phyloP scores from a whole-genome alignment of 805 yeast species.

The Saturnispora hagleri region DNA sequence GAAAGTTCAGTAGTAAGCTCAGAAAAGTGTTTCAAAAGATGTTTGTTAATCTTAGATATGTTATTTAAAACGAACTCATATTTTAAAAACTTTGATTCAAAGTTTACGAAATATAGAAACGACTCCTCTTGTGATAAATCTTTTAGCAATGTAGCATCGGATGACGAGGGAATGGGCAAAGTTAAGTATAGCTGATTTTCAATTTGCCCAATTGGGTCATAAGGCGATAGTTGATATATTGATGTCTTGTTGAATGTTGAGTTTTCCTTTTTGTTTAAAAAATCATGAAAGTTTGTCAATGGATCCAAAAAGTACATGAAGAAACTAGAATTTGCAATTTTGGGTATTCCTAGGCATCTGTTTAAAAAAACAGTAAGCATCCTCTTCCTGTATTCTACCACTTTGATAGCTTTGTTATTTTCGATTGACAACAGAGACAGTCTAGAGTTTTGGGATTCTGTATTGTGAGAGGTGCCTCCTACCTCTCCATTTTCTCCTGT shows the following conservation, averaged over 20 bases:
- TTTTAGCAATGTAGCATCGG: conserved; percentile 20
- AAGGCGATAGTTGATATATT: conserved; percentile 51
- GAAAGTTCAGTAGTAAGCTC: conserved; percentile 41
- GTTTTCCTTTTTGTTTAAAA: conserved; percentile 46
- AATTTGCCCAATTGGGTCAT: conserved; percentile 44
- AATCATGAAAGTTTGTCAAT: conserved; percentile 76
- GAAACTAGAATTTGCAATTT: conserved; percentile 48
- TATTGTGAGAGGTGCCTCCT: not conserved
- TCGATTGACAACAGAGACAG: not conserved
- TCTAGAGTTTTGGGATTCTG: not conserved
- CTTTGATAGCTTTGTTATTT: conserved; percentile 11
- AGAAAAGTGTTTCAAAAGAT: conserved; percentile 34
- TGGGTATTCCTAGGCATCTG: conserved; percentile 53
- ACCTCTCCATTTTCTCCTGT: not conserved
- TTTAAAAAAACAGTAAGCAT: conserved; percentile 70
- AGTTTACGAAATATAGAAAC: conserved; percentile 21
- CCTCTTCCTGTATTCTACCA: conserved; percentile 57
- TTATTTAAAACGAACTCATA: conserved; percentile 27
- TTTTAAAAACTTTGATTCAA: conserved; percentile 26
- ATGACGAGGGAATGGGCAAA: conserved; percentile 46
- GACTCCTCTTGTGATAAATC: conserved; percentile 23
- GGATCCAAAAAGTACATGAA: conserved; percentile 81
- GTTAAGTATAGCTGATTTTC: conserved; percentile 48
- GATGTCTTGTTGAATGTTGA: conserved; percentile 40
- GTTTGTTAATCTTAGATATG: conserved; percentile 33